Conservation (phyloP, 495 filamentous ascomycete species). For the Lineolata rhizophorae region DNA sequence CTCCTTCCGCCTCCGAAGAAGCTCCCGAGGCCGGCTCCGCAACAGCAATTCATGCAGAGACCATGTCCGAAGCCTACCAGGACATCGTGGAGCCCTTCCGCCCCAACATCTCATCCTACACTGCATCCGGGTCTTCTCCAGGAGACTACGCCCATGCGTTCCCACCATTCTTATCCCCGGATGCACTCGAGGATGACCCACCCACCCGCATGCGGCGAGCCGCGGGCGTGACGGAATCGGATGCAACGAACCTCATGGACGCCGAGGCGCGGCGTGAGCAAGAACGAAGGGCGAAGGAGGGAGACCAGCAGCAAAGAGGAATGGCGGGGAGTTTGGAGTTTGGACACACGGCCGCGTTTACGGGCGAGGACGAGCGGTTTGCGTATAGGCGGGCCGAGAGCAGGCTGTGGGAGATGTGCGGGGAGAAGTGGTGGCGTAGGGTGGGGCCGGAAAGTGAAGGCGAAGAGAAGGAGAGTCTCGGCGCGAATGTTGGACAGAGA, state of each 20-base stretch:
- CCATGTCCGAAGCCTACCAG: constrained; percentile 47
- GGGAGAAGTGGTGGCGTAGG: constrained; percentile 36
- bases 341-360: constrained; percentile 27
- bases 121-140: constrained; percentile 14
- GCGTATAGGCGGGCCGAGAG: constrained; percentile 46
- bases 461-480: constrained; percentile 34
- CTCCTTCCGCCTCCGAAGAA: neutral
- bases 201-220: constrained; percentile 14
- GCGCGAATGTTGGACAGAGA: constrained; percentile 35
- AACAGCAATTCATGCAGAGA: constrained; percentile 41
- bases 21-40: neutral
- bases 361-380: constrained; percentile 51
- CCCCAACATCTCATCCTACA: constrained; percentile 42
- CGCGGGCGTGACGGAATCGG: constrained; percentile 2
- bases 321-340: too few relatives aligned
- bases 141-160: constrained; percentile 12
- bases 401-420: constrained; percentile 50
- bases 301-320: too few relatives aligned
- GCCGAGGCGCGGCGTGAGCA: too few relatives aligned
- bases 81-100: constrained; percentile 46
- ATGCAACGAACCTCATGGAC: constrained; percentile 3
- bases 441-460: constrained; percentile 32
- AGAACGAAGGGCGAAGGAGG: too few relatives aligned
- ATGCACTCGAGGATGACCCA: constrained; percentile 22
- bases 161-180: constrained; percentile 8